Conservation (phyloP, 306 rosid genomes). For the Pterocarpus santalinus region DNA sequence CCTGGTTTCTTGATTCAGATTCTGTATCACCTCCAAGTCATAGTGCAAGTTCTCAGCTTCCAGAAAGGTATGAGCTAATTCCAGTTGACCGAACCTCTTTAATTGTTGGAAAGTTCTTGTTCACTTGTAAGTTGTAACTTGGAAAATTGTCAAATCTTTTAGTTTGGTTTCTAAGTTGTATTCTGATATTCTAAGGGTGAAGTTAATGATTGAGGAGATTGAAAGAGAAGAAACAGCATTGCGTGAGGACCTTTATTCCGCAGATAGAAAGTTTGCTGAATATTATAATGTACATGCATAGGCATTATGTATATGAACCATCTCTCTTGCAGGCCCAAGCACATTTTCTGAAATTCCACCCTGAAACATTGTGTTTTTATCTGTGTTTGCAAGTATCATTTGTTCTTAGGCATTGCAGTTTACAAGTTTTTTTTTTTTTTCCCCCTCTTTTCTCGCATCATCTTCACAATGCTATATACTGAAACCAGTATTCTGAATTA, state of each 20-base stretch:
- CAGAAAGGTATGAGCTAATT: conserved; percentile 74
- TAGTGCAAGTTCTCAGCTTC: conserved; percentile 75
- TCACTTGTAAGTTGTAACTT: conserved; percentile 30
- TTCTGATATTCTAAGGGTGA: conserved; percentile 57
- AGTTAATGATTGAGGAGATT: conserved; percentile 82
- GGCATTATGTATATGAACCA: conserved; percentile 37
- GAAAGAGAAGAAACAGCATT: conserved; percentile 91
- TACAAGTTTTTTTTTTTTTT: neutral
- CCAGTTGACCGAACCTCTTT: conserved; percentile 5
- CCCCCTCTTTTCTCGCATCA: neutral
- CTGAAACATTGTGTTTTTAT: neutral
- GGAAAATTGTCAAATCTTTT: neutral
- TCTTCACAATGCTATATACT: conserved; percentile 26
- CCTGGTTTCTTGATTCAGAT: conserved; percentile 57
- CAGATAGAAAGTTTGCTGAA: conserved; percentile 91
- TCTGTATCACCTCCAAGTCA: conserved; percentile 70
- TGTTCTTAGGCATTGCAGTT: conserved; percentile 1
- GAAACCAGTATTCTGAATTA: conserved; percentile 47
- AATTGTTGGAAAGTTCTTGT: conserved; percentile 15
- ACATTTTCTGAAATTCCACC: neutral
- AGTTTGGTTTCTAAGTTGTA: no score
- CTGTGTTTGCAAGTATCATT: neutral
- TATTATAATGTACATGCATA: conserved; percentile 71
- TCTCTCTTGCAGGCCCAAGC: conserved; percentile 29
- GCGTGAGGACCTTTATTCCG: conserved; percentile 81